Evolutionary conservation across 495 filamentous ascomycete species (phyloP).

Genomic region (Hyaloscypha hepaticicola): DNA sequence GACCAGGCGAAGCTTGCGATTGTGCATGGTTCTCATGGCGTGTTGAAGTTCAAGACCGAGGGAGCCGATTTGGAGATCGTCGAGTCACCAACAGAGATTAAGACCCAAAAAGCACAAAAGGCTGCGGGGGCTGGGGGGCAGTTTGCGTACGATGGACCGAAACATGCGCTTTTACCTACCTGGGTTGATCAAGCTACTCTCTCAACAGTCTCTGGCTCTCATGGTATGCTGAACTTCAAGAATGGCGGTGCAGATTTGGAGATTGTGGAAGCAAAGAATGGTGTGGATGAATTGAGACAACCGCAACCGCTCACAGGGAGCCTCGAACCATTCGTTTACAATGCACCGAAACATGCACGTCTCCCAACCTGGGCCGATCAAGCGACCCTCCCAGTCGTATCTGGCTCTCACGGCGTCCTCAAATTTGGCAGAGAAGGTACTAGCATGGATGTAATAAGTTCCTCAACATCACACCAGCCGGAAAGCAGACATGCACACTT

Average conservation of each 20-base stretch:
- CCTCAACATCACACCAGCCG: background rate
- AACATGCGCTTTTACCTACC: background rate
- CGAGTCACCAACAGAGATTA: background rate
- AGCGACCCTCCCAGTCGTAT: background rate
- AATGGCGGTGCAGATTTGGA: background rate
- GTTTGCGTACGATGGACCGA: background rate
- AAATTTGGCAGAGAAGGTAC: background rate
- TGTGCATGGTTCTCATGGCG: background rate
- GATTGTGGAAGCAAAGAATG: background rate
- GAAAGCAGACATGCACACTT: background rate
- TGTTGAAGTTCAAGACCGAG: background rate
- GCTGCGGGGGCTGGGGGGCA: background rate
- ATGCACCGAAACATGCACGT: background rate
- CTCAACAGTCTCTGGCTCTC: background rate
- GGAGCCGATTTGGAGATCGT: background rate
- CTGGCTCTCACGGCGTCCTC: background rate
- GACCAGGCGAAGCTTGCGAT: slow-evolving; percentile 1
- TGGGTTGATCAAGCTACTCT: background rate
- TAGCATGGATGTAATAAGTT: background rate
- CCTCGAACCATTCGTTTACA: background rate
- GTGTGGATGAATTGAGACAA: background rate
- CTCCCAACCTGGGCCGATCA: slow-evolving; percentile 3
- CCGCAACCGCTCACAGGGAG: background rate
- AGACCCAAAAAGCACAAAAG: background rate
- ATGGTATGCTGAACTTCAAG: background rate